These are phyloP conservation scores for Hippophae gyantsensis DNA, from an alignment of 306 rosid species.

Conservation along the genomic window DNA sequence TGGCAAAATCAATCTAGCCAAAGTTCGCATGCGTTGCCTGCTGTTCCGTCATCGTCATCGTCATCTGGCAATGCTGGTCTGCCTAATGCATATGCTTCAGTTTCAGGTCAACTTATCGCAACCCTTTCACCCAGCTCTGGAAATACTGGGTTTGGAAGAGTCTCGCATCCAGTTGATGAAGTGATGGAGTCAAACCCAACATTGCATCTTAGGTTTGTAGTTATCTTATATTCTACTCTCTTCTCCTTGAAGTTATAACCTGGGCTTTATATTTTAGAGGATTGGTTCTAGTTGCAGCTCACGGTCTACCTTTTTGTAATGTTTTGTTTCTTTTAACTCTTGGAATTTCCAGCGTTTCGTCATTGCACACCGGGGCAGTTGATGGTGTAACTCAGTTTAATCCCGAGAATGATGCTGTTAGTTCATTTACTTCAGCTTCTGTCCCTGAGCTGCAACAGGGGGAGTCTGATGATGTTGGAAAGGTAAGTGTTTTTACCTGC, in stretches of 20 bases:
- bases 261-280: not conserved
- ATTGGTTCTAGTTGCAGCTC: not conserved
- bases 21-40: constrained; percentile 54
- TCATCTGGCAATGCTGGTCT: constrained; percentile 44
- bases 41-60: constrained; percentile 33
- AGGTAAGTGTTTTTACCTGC: constrained; percentile 28
- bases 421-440: constrained; percentile 63
- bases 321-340: constrained; percentile 13
- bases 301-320: not conserved
- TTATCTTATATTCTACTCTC: not conserved
- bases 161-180: constrained; percentile 52
- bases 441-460: constrained; percentile 59
- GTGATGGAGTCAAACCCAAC: constrained; percentile 46
- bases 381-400: constrained; percentile 58
- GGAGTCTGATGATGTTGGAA: constrained; percentile 46
- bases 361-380: constrained; percentile 45
- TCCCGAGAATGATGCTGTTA: constrained; percentile 64
- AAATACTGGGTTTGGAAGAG: constrained; percentile 61
- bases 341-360: constrained; percentile 41
- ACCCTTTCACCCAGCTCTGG: constrained; percentile 47
- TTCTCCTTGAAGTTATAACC: not conserved
- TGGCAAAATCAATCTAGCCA: constrained; percentile 89
- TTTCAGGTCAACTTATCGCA: constrained; percentile 49
- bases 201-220: constrained; percentile 51
- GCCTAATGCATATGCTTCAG: constrained; percentile 47